phyloP scores from a whole-genome alignment of 495 filamentous ascomycete genomes.

The Penicillium argentinense region DNA sequence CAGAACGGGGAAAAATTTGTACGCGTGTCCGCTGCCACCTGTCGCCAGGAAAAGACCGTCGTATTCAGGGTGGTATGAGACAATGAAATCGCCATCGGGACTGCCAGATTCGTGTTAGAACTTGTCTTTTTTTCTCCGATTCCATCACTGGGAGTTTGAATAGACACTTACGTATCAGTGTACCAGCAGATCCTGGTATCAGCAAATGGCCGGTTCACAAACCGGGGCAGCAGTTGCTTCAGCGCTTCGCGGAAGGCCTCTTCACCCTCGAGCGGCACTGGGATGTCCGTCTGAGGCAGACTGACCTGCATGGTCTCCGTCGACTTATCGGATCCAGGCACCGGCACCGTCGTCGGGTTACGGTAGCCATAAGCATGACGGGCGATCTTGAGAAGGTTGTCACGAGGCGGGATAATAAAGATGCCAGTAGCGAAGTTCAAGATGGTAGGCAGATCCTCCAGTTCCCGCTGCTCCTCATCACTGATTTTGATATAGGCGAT shows the following conservation, averaged over 20 bases:
- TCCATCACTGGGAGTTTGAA: not conserved
- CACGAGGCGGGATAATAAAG: conserved; percentile 77
- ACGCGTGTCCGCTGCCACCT: conserved; percentile 83
- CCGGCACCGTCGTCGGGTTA: conserved; percentile 58
- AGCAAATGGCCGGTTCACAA: conserved; percentile 63
- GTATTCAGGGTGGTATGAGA: conserved; percentile 71
- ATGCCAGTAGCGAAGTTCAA: conserved; percentile 78
- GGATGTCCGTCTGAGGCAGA: conserved; percentile 37
- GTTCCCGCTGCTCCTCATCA: conserved; percentile 60
- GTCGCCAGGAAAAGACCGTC: conserved; percentile 74
- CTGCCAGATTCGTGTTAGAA: conserved; percentile 14
- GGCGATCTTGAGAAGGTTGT: conserved; percentile 75
- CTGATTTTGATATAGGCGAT: conserved; percentile 74
- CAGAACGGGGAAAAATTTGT: conserved; percentile 85
- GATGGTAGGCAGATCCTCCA: conserved; percentile 69
- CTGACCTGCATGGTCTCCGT: conserved; percentile 39
- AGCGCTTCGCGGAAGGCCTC: conserved; percentile 61
- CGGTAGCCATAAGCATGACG: conserved; percentile 80
- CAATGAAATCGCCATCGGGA: conserved; percentile 74
- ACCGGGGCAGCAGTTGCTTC: conserved; percentile 58
- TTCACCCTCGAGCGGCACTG: conserved; percentile 60
- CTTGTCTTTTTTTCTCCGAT: too few species aligned
- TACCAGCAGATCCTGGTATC: conserved; percentile 87
- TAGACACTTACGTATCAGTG: conserved; percentile 63
- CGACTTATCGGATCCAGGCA: conserved; percentile 32